Evolutionary conservation across 352 stramenopile species (phyloP).

Genomic region (Phytopythium cucurbitacearum): DNA sequence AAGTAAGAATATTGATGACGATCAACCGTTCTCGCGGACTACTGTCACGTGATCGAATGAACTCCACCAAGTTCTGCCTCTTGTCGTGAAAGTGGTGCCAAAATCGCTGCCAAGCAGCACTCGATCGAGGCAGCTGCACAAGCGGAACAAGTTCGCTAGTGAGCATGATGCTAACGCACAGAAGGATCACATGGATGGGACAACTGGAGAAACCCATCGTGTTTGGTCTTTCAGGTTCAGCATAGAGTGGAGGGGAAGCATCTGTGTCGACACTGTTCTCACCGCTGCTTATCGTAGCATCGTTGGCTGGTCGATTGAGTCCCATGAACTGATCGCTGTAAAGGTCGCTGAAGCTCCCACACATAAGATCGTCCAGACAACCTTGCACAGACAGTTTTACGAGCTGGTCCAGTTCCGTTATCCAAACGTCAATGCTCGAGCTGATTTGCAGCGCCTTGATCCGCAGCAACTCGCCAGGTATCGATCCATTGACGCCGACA

Average conservation of each 20-base stretch:
- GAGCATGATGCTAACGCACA: conserved; percentile 54
- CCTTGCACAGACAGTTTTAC: too few species aligned
- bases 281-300: too few species aligned
- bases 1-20: conserved; percentile 35
- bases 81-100: conserved; percentile 45
- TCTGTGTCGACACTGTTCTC: too few species aligned
- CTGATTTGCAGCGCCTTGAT: conserved; percentile 41
- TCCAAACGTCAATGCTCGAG: conserved; percentile 54
- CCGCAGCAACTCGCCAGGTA: conserved; percentile 20
- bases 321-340: too few species aligned
- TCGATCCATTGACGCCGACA: conserved; percentile 24
- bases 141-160: conserved; percentile 46
- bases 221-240: too few species aligned
- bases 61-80: conserved; percentile 39
- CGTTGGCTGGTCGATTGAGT: too few species aligned
- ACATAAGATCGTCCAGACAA: too few species aligned
- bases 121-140: conserved; percentile 31
- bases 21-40: conserved; percentile 30
- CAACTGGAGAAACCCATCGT: conserved; percentile 1
- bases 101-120: conserved; percentile 36
- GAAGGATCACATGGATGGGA: conserved; percentile 48
- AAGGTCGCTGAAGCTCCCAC: too few species aligned
- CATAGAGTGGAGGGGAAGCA: too few species aligned
- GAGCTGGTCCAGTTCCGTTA: conserved; percentile 48
- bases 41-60: conserved; percentile 22